Conservation (phyloP, 305 asterid genomes). For the Plantago coronopus region DNA sequence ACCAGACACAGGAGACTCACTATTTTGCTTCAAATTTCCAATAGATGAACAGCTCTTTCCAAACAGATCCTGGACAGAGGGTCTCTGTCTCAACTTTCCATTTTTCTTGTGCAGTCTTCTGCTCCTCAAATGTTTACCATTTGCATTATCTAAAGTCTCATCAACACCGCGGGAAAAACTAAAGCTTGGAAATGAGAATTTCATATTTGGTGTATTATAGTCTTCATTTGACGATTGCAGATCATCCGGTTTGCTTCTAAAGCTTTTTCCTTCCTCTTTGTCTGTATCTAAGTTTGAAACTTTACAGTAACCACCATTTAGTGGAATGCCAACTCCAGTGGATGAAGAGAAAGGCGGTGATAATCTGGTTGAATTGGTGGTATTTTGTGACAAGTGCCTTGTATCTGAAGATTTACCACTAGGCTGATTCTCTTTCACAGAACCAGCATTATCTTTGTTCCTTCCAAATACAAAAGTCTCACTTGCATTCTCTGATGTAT, state of each 20-base stretch:
- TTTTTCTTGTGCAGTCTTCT: slow-evolving; percentile 46
- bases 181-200: slow-evolving; percentile 34
- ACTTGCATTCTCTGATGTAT: slow-evolving; percentile 8
- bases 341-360: slow-evolving; percentile 30
- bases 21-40: slow-evolving; percentile 32
- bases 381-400: slow-evolving; percentile 24
- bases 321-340: slow-evolving; percentile 27
- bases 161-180: slow-evolving; percentile 30
- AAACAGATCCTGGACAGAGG: slow-evolving; percentile 36
- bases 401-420: slow-evolving; percentile 28
- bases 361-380: slow-evolving; percentile 19
- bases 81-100: slow-evolving; percentile 45
- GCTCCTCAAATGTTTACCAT: slow-evolving; percentile 34
- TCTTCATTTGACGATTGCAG: slow-evolving; percentile 35
- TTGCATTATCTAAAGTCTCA: slow-evolving; percentile 36
- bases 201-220: slow-evolving; percentile 35
- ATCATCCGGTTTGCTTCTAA: slow-evolving; percentile 28
- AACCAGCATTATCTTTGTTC: slow-evolving; percentile 26
- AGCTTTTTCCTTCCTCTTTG: slow-evolving; percentile 39
- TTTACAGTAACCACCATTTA: slow-evolving; percentile 24
- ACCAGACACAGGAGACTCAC: slow-evolving; percentile 51
- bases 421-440: slow-evolving; percentile 35
- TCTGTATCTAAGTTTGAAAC: slow-evolving; percentile 34
- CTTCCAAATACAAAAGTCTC: slow-evolving; percentile 42
- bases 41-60: slow-evolving; percentile 27